Evolutionary conservation across 1,139 yeast genomes (phyloP).

Genomic region (Diutina siamensis): DNA sequence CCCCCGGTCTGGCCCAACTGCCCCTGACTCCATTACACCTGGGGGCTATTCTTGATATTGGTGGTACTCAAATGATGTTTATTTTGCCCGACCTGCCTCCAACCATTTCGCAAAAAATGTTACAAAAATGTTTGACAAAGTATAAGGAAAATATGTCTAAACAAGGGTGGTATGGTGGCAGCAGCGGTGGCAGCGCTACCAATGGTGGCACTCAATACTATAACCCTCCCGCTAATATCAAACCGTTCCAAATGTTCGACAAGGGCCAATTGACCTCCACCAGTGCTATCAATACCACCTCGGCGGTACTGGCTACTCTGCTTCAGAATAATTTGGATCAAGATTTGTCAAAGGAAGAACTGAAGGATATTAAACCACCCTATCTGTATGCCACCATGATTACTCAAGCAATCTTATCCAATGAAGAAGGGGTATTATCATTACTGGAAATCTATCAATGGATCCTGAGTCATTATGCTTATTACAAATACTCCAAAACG

Average conservation of each 20-base stretch:
- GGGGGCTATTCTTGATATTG: conserved; percentile 85
- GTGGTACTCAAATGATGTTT: conserved; percentile 98
- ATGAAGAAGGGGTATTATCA: conserved; percentile 79
- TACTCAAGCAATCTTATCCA: conserved; percentile 88
- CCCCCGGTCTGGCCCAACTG: conserved; percentile 28
- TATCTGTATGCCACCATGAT: conserved; percentile 97
- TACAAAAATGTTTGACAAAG: conserved; percentile 27
- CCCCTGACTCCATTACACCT: conserved; percentile 50
- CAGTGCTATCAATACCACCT: conserved; percentile 21
- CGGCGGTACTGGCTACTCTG: conserved; percentile 27
- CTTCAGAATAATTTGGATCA: conserved; percentile 42
- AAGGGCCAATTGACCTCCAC: conserved; percentile 22
- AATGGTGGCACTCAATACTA: background rate
- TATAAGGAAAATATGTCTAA: conserved; percentile 15
- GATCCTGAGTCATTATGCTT: conserved; percentile 81
- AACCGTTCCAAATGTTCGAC: conserved; percentile 41
- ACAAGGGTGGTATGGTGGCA: background rate
- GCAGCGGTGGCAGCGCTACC: background rate
- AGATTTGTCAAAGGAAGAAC: conserved; percentile 78
- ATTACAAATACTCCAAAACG: conserved; percentile 83
- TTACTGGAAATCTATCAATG: conserved; percentile 85
- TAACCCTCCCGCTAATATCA: background rate
- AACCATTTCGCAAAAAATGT: conserved; percentile 38
- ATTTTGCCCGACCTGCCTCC: conserved; percentile 91
- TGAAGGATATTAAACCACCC: conserved; percentile 92